Evolutionary conservation across 2,329 filamentous ascomycete species (phyloP), one percentile per base, ranked within the genome.

Genomic region (Fusarium napiforme): DNA sequence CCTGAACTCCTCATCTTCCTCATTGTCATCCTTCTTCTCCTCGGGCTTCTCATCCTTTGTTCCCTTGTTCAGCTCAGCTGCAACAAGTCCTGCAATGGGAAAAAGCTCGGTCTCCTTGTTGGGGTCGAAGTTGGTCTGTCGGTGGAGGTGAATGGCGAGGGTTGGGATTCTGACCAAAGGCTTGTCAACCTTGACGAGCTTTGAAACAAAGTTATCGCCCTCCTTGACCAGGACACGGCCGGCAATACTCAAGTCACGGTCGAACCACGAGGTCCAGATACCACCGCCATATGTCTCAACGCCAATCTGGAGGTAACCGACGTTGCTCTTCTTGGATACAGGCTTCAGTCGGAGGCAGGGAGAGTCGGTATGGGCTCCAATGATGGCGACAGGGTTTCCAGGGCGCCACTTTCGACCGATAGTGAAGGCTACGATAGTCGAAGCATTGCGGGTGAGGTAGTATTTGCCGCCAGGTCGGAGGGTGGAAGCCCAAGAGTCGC

Each of bases 231-330:
- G 92, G 19, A 93, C 93, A 67, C 96, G 89, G 14, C 96, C 96
- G 37, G 96, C 96, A 60, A 98, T 91, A 77, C 93, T 93, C 71
- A 99, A 86, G 81, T 99, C 96, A 57, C 96, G 92, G 82, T 99
- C 96, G 80, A 99, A 99, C 96, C 93, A 99, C 52, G 94, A 97
- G 83, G 98, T 95, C 96, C 96, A 98, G 79, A 98, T 92, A 63
- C 96, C 96, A 70, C 96, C 96, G 60, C 96, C 96, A 80, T 99
- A 99, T 4, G 94, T 96, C 86, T 99, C 96, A 58, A 98, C 96
- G 60, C 95, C 96, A 64, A 99, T 92, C 84, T 99, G 96, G 72
- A 98, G 84, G 82, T 96, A 99, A 18, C 96, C 96, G 73, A 93
- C 93, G 63, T 89, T 91, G 79, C 90, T 89, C 85, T 96, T 96